Evolutionary conservation across 306 rosid genomes (phyloP), one percentile per base, ranked within the genome.

Genomic region (Sophora flavescens): DNA sequence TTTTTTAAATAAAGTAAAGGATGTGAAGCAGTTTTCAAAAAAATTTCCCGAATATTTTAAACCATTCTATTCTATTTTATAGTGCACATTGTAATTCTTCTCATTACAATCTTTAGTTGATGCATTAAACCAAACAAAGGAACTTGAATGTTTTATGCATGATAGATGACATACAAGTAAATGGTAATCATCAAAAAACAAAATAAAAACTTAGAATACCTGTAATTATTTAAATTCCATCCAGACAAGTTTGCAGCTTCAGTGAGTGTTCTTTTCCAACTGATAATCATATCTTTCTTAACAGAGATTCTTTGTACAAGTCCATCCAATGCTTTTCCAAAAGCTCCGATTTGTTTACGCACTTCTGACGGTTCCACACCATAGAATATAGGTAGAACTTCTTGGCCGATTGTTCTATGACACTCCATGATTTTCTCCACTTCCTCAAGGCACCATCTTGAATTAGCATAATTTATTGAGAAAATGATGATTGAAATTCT

Each of bases 171-270:
- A 44, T 2, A 9, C 12, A 44, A 10, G 14, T 44, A 44, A 44
- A 10, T 44, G 13, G 48, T 44, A 44, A 44, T 44, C 10, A 11
- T 47, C 52, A 13, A 14, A 58, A 22, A 58, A 28, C 2, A 4
- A 28, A 63, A 18, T 30, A 38, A 38, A 9, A 9, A 16, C 11
- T 8, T 15, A 47, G n/a, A 63, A 8, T 63, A 63, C 70, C 70
- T 42, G 70, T 65, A 65, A 65, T 42, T 42, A 41, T 65, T 65
- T 65, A 42, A 12, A 65, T 13, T 41, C 53, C 53, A 65, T 28
- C 70, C 70, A 42, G 70, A 65, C 54, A 65, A 65, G 54, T 65
- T 65, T 42, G 70, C 54, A 65, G 70, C 70, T 42, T 65, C 54
- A 16, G 15, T 8, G 15, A 63, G 69, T 16, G 69, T 51, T 63